Evolutionary conservation across 106 monocot genomes (phyloP), one percentile per base, ranked within the genome.

Genomic region (Allium cepa): DNA sequence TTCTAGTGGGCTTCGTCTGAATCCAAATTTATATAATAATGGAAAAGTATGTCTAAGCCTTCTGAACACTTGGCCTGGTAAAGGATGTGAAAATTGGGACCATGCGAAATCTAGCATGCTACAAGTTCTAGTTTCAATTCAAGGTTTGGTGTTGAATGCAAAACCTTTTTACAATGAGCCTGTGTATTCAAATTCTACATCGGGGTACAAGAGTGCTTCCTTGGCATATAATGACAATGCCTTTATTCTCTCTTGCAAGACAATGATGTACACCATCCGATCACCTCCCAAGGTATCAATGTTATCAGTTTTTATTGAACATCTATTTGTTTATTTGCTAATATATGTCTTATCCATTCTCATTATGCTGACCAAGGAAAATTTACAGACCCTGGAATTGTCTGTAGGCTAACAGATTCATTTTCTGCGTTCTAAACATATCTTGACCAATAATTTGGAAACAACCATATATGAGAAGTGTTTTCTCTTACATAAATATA

Each of bases 11-110:
- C 64, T 83, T 28, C 75, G 83, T 10, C 62, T 83, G 7, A 83
- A 83, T 72, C 83, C 83, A 50, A 83, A 83, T 58, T 64, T 83
- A 65, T 83, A 83, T 72, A 76, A 62, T 10, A 59, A 46, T 59
- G 83, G 83, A 8, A 79, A 48, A 49, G 83, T 83, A 8, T 83
- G 83, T 51, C 76, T 83, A 7, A 83, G 83, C 76, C 83, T 83
- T 47, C 64, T 83, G 7, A 73, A 73, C 48, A 83, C 83, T 27
- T 83, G 83, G 83, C 28, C 47, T 27, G 83, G 83, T 9, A 60
- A 47, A 47, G 83, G 76, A 46, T 76, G 79, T 56, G 83, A 83
- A 69, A 76, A 16, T 72, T 83, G 83, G 83, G 72, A 76, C 15
- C 76, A 79, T 1, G 27, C 67, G 11, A 75, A 66, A 17, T 83